Conservation (phyloP, 805 yeast genomes). For the Starmerella bombi region DNA sequence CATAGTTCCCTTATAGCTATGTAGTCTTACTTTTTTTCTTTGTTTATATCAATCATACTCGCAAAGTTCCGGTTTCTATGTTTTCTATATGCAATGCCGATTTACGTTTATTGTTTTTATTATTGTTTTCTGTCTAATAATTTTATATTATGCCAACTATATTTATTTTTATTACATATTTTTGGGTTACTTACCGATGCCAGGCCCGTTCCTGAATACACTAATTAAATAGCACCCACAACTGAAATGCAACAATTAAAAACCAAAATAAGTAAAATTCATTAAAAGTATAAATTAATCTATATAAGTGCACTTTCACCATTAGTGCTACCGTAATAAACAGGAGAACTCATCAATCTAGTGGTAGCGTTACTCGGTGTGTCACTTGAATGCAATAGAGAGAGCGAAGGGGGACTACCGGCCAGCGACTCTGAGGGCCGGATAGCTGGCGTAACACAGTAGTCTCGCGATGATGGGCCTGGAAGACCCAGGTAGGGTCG, state of each 20-base stretch:
- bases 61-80: no score
- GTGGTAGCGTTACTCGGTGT: not conserved
- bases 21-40: no score
- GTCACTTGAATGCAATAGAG: not conserved
- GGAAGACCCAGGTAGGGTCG: slow-evolving; percentile 16
- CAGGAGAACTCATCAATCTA: not conserved
- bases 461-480: not conserved
- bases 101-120: not conserved
- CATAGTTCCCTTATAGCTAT: no score
- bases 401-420: not conserved
- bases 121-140: not conserved
- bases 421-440: not conserved
- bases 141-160: no score
- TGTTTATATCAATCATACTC: no score
- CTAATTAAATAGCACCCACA: not conserved
- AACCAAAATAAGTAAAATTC: not conserved
- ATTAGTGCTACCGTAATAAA: not conserved
- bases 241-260: not conserved
- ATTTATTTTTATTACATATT: no score
- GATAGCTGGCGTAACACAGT: not conserved
- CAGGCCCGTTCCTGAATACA: no score
- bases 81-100: not conserved
- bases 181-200: not conserved
- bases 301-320: slow-evolving; percentile 1
- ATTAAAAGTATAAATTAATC: not conserved